Evolutionary conservation across 2,329 filamentous ascomycete species (phyloP).

Genomic region (Neospermospora avenae): DNA sequence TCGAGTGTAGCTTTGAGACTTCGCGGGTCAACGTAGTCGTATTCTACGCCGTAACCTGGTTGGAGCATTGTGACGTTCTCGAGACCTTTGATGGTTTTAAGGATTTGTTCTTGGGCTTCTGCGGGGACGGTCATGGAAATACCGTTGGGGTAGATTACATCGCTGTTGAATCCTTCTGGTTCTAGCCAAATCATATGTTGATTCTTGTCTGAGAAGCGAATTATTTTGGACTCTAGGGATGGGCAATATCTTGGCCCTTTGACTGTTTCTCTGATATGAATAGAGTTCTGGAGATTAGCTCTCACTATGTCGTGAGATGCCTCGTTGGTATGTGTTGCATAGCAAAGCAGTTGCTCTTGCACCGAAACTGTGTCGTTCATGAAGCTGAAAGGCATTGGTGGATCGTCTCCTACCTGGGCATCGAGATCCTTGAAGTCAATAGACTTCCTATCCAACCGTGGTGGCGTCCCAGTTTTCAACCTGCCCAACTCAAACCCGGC

Average conservation of each 20-base stretch:
- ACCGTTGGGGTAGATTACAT: conserved; percentile 93
- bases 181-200: conserved; percentile 94
- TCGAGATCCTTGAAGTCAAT: conserved; percentile 76
- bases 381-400: conserved; percentile 88
- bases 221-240: conserved; percentile 89
- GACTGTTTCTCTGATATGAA: conserved; percentile 94
- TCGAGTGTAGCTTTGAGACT: conserved; percentile 85
- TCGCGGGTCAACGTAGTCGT: conserved; percentile 95
- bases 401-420: conserved; percentile 75
- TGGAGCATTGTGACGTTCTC: conserved; percentile 91
- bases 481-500: conserved; percentile 88
- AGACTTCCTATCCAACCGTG: conserved; percentile 74
- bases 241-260: conserved; percentile 95
- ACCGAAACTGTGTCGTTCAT: conserved; percentile 77
- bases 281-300: conserved; percentile 88
- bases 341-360: conserved; percentile 78
- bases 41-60: conserved; percentile 94
- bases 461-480: conserved; percentile 93
- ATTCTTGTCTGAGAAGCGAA: conserved; percentile 77
- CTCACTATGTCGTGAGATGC: conserved; percentile 79
- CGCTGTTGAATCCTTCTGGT: conserved; percentile 87
- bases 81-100: conserved; percentile 84
- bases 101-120: conserved; percentile 77
- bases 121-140: conserved; percentile 95
- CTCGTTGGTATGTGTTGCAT: conserved; percentile 83